Base-by-base conservation (phyloP, 805 yeast genomes). In the Schwanniomyces polymorphus region DNA sequence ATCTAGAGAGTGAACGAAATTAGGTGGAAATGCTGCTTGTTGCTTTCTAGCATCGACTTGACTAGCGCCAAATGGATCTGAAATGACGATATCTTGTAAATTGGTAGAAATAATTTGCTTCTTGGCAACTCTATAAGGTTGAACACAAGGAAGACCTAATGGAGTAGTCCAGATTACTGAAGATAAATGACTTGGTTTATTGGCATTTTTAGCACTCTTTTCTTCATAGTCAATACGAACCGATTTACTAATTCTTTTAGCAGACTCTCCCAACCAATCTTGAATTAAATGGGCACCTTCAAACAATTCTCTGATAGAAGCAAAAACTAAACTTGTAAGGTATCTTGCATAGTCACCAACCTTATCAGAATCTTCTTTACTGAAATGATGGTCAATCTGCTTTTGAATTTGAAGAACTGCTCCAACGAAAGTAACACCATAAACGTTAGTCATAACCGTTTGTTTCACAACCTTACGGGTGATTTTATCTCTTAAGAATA, bases 111-210 rank as follows among this genome's bases (percentile, higher is more conserved):
- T 81, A 51, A 83, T 84, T 55, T 78, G 83, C 52, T 79, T 81
- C 55, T 80, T 80, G 39, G 76, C 70, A 26, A 83, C 79, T 56
- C 99, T 79, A 63, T 94, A 94, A 1, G 99, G 99, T 65, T 94
- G 99, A 16, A 94, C 99, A 62, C 96, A 91, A 2, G 98, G 97
- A 51, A 94, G 74, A 3, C 97, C 97, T 34, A 92, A 68, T 1
- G 99, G 98, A 0, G 98, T 86, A 0, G 99, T 94, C 99, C 99
- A 94, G 56, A 94, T 90, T 7, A 94, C 97, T 4, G 96, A 82
- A 1, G 96, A 82, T 78, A 89, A 80, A 58, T 81, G 85, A 47
- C 80, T 83, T 4, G 86, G 85, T 44, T 76, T 79, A 25, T 70
- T 70, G 23, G 72, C 64, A 48, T 73, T 65, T 16, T 50, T 51